These are phyloP conservation scores for Thelephora terrestris DNA, from an alignment of 1,284 basidiomycete species.

Conservation along the genomic window DNA sequence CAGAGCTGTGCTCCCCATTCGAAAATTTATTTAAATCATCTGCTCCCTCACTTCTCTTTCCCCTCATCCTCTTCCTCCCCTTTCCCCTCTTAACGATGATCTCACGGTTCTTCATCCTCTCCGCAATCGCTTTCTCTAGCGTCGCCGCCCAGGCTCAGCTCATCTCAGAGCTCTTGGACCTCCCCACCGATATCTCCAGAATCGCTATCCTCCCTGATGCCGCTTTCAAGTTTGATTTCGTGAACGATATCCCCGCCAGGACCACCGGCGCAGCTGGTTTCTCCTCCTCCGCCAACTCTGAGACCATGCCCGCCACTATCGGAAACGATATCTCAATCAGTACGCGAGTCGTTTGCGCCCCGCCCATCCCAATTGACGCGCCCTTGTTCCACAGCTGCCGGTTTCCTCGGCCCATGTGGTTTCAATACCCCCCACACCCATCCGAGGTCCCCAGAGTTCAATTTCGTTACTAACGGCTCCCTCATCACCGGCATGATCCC, in stretches of 20 bases:
- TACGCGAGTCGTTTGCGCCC: neutral
- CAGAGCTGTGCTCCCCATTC: no score
- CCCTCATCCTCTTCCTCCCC: no score
- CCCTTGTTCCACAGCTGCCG: constrained; percentile 16
- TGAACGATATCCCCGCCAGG: constrained; percentile 12
- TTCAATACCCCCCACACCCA: constrained; percentile 31
- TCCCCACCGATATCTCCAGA: constrained; percentile 6
- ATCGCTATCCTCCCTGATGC: constrained; percentile 10
- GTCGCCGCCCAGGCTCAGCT: constrained; percentile 3
- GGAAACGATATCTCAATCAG: constrained; percentile 15
- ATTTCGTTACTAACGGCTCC: constrained; percentile 25
- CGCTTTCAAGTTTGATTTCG: constrained; percentile 21
- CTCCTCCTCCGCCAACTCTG: constrained; percentile 15
- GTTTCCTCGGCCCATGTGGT: constrained; percentile 22
- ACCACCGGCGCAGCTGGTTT: constrained; percentile 17
- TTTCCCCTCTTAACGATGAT: no score
- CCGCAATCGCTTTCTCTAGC: no score
- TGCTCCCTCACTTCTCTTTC: no score
- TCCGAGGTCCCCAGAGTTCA: constrained; percentile 27
- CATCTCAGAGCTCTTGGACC: constrained; percentile 6
- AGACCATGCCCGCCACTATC: constrained; percentile 20
- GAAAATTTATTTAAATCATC: no score
- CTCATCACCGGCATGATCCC: constrained; percentile 24
- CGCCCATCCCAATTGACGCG: neutral
- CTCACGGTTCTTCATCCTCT: no score